Conservation (phyloP, 345 rosid species). For the Camelina hispida region DNA sequence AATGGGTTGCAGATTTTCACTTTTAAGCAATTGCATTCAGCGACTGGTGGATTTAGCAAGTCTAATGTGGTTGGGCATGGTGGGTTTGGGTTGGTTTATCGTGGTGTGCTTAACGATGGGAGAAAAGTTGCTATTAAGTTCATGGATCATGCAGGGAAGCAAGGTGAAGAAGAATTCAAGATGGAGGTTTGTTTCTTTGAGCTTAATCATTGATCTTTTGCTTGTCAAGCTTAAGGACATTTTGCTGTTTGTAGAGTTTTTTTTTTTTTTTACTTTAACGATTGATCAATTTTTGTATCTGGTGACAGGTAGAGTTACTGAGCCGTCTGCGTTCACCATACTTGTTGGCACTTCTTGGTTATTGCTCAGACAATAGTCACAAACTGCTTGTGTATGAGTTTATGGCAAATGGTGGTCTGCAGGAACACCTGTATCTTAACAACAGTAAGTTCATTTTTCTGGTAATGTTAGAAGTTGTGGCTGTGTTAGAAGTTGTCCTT, state of each 20-base stretch:
- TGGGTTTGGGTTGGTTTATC: constrained; percentile 76
- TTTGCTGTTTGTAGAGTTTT: neutral
- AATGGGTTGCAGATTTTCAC: constrained; percentile 72
- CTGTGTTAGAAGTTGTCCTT: too few species aligned
- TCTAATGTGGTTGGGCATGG: constrained; percentile 92
- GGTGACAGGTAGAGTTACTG: constrained; percentile 76
- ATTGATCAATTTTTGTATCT: constrained; percentile 31
- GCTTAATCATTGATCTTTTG: neutral
- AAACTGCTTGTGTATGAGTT: constrained; percentile 80
- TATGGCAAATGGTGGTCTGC: constrained; percentile 86
- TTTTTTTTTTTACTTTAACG: too few species aligned
- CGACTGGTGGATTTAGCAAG: constrained; percentile 88
- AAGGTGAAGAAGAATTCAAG: constrained; percentile 91
- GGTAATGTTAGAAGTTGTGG: neutral
- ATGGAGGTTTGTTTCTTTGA: constrained; percentile 65
- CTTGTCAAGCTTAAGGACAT: neutral
- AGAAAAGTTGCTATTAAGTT: constrained; percentile 78
- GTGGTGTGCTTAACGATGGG: constrained; percentile 70
- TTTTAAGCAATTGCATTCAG: constrained; percentile 85
- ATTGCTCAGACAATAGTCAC: constrained; percentile 68
- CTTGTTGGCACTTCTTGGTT: constrained; percentile 78
- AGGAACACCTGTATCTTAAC: constrained; percentile 80
- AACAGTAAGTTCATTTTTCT: constrained; percentile 51
- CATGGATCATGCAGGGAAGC: constrained; percentile 88
- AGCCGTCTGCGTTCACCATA: constrained; percentile 74